Base-by-base conservation (phyloP, 2,329 filamentous ascomycete species). In the Fusarium sp. region DNA sequence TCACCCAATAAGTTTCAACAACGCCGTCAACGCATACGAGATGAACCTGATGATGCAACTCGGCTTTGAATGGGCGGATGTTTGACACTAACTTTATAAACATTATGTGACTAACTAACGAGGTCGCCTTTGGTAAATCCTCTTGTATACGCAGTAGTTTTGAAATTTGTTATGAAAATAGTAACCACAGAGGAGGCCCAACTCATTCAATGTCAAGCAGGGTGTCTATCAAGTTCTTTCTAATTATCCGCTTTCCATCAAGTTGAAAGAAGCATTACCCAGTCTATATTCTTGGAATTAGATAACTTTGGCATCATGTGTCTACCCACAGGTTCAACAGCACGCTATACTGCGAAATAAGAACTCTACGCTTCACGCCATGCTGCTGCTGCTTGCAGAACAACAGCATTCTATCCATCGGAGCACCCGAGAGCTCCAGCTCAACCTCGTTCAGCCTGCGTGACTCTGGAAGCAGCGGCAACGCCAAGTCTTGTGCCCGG, bases 381-480 rank as follows among this genome's bases (percentile, higher is more conserved):
- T 62, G 35, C 31, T 68, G 38, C 14, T 64, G 66, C 22, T 63
- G 61, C 64, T 72, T 78, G 35, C 74, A 66, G 20, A 69, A 75
- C 27, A 77, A 33, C 27, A 63, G 31, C 31, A 77, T 76, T 35
- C 60, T 71, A 33, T 77, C 71, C 63, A 76, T 64, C 5, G 75
- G 75, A n/a, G 67, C 66, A 27, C 75, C 75, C 2, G 59, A 66
- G 4, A 77, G 65, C 31, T 73, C 71, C 13, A 71, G 58, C 54
- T 77, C 75, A 16, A 75, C 59, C 9, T 78, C 74, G 9, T 63
- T 73, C 35, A 78, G 31, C 35, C 75, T 70, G 4, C 18, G 25
- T 4, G 68, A 56, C 35, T 70, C 58, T 14, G 75, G 75, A 8
- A 77, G 36, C 6, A 65, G 18, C 4, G 71, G 75, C 6, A 74